Evolutionary conservation across 345 rosid genomes (phyloP).

Genomic region (Eucalyptus cloeziana): DNA sequence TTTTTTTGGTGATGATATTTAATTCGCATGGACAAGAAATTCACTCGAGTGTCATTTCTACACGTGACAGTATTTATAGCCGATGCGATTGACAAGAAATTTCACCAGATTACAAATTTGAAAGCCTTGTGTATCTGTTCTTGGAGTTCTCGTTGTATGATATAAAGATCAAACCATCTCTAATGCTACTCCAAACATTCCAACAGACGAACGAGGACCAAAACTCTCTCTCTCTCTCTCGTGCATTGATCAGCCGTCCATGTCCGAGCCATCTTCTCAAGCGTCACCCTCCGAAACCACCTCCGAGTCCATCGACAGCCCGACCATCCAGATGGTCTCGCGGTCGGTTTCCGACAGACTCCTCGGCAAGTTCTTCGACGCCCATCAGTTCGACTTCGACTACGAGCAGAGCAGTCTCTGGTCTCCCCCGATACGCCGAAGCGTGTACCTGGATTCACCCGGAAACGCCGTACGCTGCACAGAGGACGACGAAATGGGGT

Average conservation of each 20-base stretch:
- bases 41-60: too few species aligned
- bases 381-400: conserved; percentile 9
- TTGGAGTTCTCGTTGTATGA: too few species aligned
- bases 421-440: conserved; percentile 12
- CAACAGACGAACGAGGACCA: background rate
- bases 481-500: background rate
- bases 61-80: background rate
- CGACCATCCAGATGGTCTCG: conserved; percentile 5
- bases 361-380: conserved; percentile 16
- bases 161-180: background rate
- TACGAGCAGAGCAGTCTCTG: conserved; percentile 11
- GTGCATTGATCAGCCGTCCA: background rate
- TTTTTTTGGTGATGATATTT: background rate
- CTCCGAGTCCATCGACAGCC: background rate
- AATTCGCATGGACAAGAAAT: too few species aligned
- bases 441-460: conserved; percentile 4
- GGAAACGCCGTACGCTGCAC: background rate
- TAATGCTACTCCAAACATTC: background rate
- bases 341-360: conserved; percentile 11
- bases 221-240: background rate
- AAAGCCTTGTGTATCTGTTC: background rate
- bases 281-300: background rate
- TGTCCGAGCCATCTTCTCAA: background rate
- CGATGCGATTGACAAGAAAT: background rate
- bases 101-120: background rate